These are phyloP conservation scores for Leucocoprinus leucothites DNA, from an alignment of 768 basidiomycete genomes.

Conservation along the genomic window DNA sequence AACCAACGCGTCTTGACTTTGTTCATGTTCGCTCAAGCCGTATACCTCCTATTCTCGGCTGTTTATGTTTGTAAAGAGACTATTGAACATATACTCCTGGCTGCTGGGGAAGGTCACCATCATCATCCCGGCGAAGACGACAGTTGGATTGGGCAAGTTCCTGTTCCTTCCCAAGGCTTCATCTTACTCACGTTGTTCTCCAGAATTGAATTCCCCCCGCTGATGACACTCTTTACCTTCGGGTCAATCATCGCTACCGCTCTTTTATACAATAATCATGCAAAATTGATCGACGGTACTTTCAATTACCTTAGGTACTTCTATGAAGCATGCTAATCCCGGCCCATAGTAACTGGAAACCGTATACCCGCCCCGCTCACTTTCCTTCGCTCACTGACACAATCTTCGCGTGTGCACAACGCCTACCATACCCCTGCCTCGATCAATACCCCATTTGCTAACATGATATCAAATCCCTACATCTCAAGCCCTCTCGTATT, in stretches of 20 bases:
- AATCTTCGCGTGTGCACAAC: conserved; percentile 25
- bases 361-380: conserved; percentile 53
- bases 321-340: background rate
- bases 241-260: conserved; percentile 57
- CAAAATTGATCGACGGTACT: conserved; percentile 58
- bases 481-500: conserved; percentile 60
- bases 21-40: conserved; percentile 81
- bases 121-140: conserved; percentile 57
- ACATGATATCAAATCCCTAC: conserved; percentile 72
- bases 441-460: conserved; percentile 24
- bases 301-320: background rate
- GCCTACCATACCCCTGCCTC: conserved; percentile 12
- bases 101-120: conserved; percentile 63
- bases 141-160: conserved; percentile 35
- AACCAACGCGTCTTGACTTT: conserved; percentile 68
- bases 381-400: conserved; percentile 44
- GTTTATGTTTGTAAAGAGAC: conserved; percentile 98
- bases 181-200: conserved; percentile 5
- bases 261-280: conserved; percentile 58
- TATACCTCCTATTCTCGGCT: conserved; percentile 91
- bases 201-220: conserved; percentile 68
- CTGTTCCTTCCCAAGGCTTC: background rate
- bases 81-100: conserved; percentile 85
- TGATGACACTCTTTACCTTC: conserved; percentile 53
- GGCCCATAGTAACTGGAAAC: conserved; percentile 51